A percentile compares a stretch with the other conserved stretches of the same genome.
Evolutionary conservation across 2,329 filamentous ascomycete species (phyloP).

Genomic region (Cercospora sp.): DNA sequence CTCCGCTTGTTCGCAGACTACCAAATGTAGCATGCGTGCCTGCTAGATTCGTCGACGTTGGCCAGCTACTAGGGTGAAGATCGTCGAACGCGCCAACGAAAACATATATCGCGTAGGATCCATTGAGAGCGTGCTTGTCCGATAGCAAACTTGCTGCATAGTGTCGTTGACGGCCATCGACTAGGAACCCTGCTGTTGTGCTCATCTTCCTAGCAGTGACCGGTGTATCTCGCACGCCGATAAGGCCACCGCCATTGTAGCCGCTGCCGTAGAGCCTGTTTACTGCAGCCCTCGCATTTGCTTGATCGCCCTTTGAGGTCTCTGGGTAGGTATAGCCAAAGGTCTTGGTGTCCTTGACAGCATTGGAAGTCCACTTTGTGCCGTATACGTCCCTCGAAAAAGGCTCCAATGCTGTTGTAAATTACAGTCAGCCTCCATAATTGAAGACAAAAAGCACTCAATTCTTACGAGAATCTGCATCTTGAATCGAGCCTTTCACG

Average conservation of each 20-base stretch:
- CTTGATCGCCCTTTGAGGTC: conserved; percentile 47
- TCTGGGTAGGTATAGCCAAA: conserved; percentile 79
- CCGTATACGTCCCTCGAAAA: conserved; percentile 63
- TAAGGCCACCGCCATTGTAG: conserved; percentile 25
- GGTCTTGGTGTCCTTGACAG: conserved; percentile 57
- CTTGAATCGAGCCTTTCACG: conserved; percentile 50
- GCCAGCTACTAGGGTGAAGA: conserved; percentile 53
- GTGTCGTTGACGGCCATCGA: conserved; percentile 55
- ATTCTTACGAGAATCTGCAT: conserved; percentile 34
- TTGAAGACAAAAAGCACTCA: not conserved
- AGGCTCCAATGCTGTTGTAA: conserved; percentile 45
- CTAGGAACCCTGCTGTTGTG: conserved; percentile 34
- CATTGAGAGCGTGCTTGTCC: conserved; percentile 60
- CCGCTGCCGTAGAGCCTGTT: conserved; percentile 63
- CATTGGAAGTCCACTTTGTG: conserved; percentile 68
- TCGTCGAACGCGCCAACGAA: conserved; percentile 61
- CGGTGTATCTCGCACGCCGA: conserved; percentile 23
- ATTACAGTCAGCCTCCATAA: conserved; percentile 5
- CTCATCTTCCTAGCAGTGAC: conserved; percentile 7
- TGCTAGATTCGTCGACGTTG: conserved; percentile 56
- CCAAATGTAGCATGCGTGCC: conserved; percentile 59
- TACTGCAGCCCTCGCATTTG: conserved; percentile 54
- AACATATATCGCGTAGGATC: conserved; percentile 66
- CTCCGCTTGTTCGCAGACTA: not conserved
- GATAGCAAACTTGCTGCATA: conserved; percentile 70